A percentile compares a stretch with the other conserved stretches of the same genome.
These are phyloP conservation scores for Schizophyllum commune DNA, from an alignment of 1,284 basidiomycete species.

Conservation along the genomic window DNA sequence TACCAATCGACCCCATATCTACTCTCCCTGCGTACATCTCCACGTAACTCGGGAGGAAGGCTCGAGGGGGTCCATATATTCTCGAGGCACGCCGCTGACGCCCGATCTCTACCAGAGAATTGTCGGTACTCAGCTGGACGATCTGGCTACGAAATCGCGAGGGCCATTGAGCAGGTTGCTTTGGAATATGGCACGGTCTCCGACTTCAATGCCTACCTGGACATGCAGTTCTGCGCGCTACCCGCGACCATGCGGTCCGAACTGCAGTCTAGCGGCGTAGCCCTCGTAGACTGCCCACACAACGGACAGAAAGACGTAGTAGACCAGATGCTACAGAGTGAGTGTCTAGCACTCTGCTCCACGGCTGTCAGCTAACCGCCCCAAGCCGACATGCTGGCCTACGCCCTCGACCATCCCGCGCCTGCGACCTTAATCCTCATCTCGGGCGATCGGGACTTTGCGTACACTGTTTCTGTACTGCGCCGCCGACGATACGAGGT, in stretches of 20 bases:
- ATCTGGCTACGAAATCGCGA: slow-evolving; percentile 17
- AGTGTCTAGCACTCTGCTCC: slow-evolving; percentile 4
- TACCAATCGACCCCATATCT: background rate
- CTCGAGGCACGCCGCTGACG: background rate
- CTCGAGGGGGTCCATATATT: too few relatives aligned
- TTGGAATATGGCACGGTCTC: slow-evolving; percentile 25
- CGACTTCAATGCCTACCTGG: slow-evolving; percentile 34
- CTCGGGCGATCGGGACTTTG: slow-evolving; percentile 52
- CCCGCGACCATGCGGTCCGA: slow-evolving; percentile 34
- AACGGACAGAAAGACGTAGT: slow-evolving; percentile 48
- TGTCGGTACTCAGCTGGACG: slow-evolving; percentile 34
- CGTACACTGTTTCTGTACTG: slow-evolving; percentile 46
- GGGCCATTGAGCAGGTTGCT: slow-evolving; percentile 22
- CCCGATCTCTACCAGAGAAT: slow-evolving; percentile 33
- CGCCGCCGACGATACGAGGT: slow-evolving; percentile 41
- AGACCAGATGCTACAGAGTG: slow-evolving; percentile 46
- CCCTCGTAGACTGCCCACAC: slow-evolving; percentile 50
- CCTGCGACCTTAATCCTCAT: slow-evolving; percentile 48
- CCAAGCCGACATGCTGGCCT: slow-evolving; percentile 44
- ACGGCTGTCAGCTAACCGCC: background rate
- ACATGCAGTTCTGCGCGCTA: slow-evolving; percentile 10
- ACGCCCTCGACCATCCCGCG: slow-evolving; percentile 46
- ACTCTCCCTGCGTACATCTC: too few relatives aligned
- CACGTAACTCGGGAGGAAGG: too few relatives aligned
- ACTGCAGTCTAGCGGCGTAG: slow-evolving; percentile 52